phyloP scores from a whole-genome alignment of 1,139 yeast genomes.

The Diutina neorugosa region DNA sequence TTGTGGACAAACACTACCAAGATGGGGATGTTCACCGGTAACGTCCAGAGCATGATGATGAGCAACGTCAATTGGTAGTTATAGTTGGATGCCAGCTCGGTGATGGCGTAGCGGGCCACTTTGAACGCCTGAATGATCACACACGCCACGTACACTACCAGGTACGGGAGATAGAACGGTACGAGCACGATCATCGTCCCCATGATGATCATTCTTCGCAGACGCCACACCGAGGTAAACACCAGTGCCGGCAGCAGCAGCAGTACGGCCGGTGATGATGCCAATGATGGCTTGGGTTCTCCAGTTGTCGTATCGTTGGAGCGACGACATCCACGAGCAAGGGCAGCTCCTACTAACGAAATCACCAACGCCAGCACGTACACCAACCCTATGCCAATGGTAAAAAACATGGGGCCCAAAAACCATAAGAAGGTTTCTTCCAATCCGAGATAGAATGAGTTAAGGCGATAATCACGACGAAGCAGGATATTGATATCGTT shows the following conservation, averaged over 20 bases:
- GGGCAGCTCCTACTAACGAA: constrained; percentile 5
- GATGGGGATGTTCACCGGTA: constrained; percentile 60
- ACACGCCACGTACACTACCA: constrained; percentile 56
- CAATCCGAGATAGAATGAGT: constrained; percentile 51
- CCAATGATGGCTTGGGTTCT: too few species aligned
- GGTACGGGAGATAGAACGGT: constrained; percentile 62
- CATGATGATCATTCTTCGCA: not conserved
- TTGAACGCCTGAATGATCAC: constrained; percentile 39
- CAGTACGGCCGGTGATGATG: too few species aligned
- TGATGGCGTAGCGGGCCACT: constrained; percentile 10
- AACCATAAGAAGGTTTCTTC: constrained; percentile 45
- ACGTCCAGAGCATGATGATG: constrained; percentile 33
- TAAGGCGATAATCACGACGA: constrained; percentile 15
- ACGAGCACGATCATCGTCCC: constrained; percentile 16
- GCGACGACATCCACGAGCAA: not conserved
- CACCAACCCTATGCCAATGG: constrained; percentile 25
- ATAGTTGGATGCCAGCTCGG: constrained; percentile 7
- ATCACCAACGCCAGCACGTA: constrained; percentile 7
- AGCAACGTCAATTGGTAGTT: constrained; percentile 46
- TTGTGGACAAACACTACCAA: constrained; percentile 61
- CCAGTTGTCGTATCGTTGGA: not conserved
- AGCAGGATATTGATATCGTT: constrained; percentile 21
- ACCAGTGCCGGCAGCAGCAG: not conserved
- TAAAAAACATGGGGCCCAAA: constrained; percentile 45
- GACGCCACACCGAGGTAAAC: too few species aligned